Evolutionary conservation across 1,284 basidiomycete genomes (phyloP).

Genomic region (Trichosporon coremiiforme): DNA sequence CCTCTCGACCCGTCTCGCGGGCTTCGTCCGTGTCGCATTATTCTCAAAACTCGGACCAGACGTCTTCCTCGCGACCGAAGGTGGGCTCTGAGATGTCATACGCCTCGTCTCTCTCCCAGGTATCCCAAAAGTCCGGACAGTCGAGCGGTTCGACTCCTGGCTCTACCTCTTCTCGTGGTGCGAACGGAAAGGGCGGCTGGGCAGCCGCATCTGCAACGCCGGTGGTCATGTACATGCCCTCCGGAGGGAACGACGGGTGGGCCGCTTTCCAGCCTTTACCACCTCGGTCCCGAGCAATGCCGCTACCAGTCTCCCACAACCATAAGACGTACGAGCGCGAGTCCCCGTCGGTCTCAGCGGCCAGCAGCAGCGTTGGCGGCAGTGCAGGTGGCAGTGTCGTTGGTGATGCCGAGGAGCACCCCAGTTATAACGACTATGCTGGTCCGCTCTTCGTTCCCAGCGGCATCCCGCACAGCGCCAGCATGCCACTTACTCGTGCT

Average conservation of each 20-base stretch:
- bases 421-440: conserved; percentile 7
- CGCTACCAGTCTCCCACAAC: conserved; percentile 35
- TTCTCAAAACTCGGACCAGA: conserved; percentile 7
- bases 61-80: background rate
- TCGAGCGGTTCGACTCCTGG: conserved; percentile 33
- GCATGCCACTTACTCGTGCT: background rate
- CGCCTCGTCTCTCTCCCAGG: background rate
- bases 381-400: background rate
- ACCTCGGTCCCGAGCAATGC: conserved; percentile 46
- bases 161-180: conserved; percentile 20
- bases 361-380: conserved; percentile 10
- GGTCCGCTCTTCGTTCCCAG: background rate
- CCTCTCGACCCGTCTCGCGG: background rate
- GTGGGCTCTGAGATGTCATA: conserved; percentile 8
- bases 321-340: background rate
- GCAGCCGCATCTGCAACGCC: conserved; percentile 46
- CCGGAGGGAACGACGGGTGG: conserved; percentile 42
- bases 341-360: conserved; percentile 14
- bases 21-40: conserved; percentile 2
- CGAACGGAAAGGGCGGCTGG: conserved; percentile 52
- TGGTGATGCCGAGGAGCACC: background rate
- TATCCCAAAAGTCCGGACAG: background rate
- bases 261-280: conserved; percentile 43
- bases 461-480: background rate
- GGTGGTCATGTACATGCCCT: conserved; percentile 49